Conservation (phyloP, 768 basidiomycete species). For the Trametes sanguinea region DNA sequence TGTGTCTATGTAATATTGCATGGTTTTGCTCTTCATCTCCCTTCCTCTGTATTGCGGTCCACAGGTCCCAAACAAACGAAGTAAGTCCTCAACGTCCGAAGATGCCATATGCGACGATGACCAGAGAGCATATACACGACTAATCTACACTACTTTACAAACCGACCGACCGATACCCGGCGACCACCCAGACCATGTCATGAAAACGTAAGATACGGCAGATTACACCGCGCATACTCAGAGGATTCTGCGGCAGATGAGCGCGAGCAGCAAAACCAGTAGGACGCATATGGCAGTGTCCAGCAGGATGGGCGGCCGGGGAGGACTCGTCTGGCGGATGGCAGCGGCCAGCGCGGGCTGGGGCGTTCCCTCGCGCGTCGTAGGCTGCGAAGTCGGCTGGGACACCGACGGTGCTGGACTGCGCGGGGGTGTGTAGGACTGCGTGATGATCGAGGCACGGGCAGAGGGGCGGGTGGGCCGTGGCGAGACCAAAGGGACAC, state of each 20-base stretch:
- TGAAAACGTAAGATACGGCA: neutral
- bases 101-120: slow-evolving; percentile 1
- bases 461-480: slow-evolving; percentile 27
- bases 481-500: slow-evolving; percentile 28
- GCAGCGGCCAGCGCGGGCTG: slow-evolving; percentile 22
- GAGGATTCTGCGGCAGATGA: slow-evolving; percentile 62
- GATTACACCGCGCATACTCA: slow-evolving; percentile 22
- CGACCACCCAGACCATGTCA: neutral
- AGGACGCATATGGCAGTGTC: slow-evolving; percentile 77
- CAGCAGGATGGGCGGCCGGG: slow-evolving; percentile 60
- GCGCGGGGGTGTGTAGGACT: slow-evolving; percentile 16
- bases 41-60: no score
- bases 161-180: neutral
- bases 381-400: slow-evolving; percentile 4
- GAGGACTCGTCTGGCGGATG: slow-evolving; percentile 16
- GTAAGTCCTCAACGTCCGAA: neutral
- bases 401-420: slow-evolving; percentile 9
- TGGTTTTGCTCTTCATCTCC: neutral
- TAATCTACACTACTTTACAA: slow-evolving; percentile 19
- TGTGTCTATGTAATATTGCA: slow-evolving; percentile 11
- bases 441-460: slow-evolving; percentile 25
- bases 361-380: slow-evolving; percentile 15
- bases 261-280: slow-evolving; percentile 64
- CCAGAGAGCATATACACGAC: neutral
- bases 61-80: no score